Evolutionary conservation across 1,139 yeast species (phyloP).

Genomic region (Diutina rugosa): DNA sequence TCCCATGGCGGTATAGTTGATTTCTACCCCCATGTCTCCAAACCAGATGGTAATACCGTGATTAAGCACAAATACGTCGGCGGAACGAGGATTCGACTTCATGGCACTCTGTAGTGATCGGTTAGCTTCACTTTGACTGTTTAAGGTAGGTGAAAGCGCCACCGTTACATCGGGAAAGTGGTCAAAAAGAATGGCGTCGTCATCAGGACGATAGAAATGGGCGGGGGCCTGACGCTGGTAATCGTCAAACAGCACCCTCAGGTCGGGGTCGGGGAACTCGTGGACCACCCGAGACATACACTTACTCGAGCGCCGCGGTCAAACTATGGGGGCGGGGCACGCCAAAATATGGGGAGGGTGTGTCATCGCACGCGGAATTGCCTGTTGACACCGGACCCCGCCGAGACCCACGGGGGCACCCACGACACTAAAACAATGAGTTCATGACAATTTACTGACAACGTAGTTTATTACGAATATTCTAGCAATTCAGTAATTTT

Average conservation of each 20-base stretch:
- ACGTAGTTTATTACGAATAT: no score
- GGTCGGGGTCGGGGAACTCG: slow-evolving; percentile 29
- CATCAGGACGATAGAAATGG: slow-evolving; percentile 22
- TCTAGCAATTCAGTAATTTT: no score
- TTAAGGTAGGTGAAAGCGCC: slow-evolving; percentile 2
- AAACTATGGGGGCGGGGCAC: background rate
- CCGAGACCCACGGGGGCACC: no score
- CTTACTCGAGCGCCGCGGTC: background rate
- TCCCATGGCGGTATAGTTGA: slow-evolving; percentile 25
- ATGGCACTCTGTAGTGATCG: slow-evolving; percentile 9
- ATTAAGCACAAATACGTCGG: slow-evolving; percentile 23
- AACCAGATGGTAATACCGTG: slow-evolving; percentile 26
- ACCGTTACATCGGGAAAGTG: slow-evolving; percentile 15
- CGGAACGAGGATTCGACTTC: slow-evolving; percentile 6
- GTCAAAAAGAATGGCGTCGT: slow-evolving; percentile 28
- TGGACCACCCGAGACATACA: slow-evolving; percentile 8
- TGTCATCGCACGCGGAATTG: background rate
- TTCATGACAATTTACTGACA: no score
- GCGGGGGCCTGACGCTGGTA: slow-evolving; percentile 31
- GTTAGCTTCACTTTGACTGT: slow-evolving; percentile 4
- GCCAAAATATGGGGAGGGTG: background rate
- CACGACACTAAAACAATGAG: no score
- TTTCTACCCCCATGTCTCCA: slow-evolving; percentile 20
- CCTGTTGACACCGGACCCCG: background rate
- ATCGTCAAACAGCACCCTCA: slow-evolving; percentile 21